Conservation (phyloP, 148 eudicot species). For the Spergularia bocconei region DNA sequence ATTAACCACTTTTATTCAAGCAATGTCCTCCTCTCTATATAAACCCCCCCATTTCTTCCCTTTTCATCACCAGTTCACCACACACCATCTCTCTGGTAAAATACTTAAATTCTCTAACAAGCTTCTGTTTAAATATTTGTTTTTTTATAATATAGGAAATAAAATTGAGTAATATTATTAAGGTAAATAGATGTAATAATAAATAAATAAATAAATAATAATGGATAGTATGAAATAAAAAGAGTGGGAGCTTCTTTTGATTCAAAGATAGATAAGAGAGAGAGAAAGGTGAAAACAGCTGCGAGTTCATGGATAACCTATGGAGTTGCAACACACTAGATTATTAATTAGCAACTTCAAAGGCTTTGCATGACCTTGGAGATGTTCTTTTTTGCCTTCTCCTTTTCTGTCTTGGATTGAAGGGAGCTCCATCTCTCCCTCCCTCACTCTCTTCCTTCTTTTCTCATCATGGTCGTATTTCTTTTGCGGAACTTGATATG, state of each 20-base stretch:
- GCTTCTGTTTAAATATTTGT: no score
- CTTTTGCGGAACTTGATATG: neutral
- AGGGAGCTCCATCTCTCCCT: constrained; percentile 15
- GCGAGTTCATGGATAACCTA: constrained; percentile 19
- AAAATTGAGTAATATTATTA: no score
- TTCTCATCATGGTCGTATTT: neutral
- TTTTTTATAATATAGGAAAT: no score
- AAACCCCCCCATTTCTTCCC: no score
- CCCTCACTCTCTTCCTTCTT: no score
- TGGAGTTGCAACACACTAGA: constrained; percentile 8
- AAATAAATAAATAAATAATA: no score
- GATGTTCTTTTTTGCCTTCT: constrained; percentile 16
- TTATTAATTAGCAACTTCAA: neutral
- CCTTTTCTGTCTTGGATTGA: constrained; percentile 24
- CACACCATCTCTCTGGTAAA: no score
- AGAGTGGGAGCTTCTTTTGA: neutral
- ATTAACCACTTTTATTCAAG: no score
- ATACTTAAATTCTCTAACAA: no score
- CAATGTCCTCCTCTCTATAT: no score
- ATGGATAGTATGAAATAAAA: neutral
- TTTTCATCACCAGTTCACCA: no score
- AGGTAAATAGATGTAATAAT: no score
- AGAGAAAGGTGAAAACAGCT: neutral
- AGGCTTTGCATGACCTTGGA: constrained; percentile 26
- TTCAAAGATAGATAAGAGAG: neutral